Evolutionary conservation across 352 stramenopile species (phyloP).

Genomic region (Pythium utonaiense): DNA sequence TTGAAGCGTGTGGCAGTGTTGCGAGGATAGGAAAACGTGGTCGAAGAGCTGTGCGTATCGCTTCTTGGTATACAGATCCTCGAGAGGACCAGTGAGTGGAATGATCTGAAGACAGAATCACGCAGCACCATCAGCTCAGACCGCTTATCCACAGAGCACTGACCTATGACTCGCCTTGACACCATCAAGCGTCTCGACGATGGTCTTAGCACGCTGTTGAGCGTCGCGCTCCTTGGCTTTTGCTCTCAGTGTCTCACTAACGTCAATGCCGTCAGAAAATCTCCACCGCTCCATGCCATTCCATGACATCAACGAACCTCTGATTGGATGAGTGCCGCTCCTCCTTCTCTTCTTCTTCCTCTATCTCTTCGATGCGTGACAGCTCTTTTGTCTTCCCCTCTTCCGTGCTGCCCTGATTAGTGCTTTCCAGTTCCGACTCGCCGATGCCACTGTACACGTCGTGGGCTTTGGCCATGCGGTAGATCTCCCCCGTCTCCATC

Average conservation of each 20-base stretch:
- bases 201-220: conserved; percentile 33
- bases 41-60: conserved; percentile 61
- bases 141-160: neutral
- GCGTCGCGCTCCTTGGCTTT: conserved; percentile 32
- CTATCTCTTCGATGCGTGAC: conserved; percentile 24
- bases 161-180: conserved; percentile 40
- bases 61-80: conserved; percentile 61
- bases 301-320: conserved; percentile 9
- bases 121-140: neutral
- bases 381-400: conserved; percentile 7
- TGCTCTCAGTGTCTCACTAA: conserved; percentile 28
- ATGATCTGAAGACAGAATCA: conserved; percentile 40
- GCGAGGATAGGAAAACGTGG: conserved; percentile 62
- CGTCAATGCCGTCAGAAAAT: neutral
- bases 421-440: conserved; percentile 29
- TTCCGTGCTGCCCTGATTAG: neutral
- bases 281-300: neutral
- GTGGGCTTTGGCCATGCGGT: conserved; percentile 87
- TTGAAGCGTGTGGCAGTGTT: conserved; percentile 55
- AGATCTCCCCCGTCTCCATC: conserved; percentile 83
- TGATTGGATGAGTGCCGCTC: conserved; percentile 5
- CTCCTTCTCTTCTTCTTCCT: conserved; percentile 15
- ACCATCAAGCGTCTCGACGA: conserved; percentile 49
- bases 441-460: conserved; percentile 87
- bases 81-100: conserved; percentile 49